Conservation (phyloP, 257 asterid species). For the Eustoma russellianum region DNA sequence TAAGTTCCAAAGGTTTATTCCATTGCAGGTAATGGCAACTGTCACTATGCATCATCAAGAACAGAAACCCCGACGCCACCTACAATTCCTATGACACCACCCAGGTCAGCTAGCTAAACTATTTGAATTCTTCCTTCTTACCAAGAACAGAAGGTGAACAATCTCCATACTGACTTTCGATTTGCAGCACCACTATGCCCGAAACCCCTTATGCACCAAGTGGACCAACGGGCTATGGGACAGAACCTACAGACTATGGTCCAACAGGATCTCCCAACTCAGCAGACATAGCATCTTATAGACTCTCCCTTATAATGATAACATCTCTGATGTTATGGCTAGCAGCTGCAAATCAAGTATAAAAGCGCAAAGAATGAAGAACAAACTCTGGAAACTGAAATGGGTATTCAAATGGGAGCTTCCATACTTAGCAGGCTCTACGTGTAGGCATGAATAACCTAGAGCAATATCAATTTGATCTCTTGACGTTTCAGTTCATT, state of each 20-base stretch:
- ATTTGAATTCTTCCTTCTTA: not conserved
- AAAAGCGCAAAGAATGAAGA: slow-evolving; percentile 22
- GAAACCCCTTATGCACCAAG: slow-evolving; percentile 46
- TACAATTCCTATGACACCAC: slow-evolving; percentile 43
- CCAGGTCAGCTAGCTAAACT: slow-evolving; percentile 44
- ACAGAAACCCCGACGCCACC: slow-evolving; percentile 25
- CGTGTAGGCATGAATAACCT: slow-evolving; percentile 4
- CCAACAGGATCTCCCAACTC: slow-evolving; percentile 75
- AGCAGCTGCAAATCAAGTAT: slow-evolving; percentile 35
- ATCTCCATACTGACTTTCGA: slow-evolving; percentile 14
- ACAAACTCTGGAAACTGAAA: slow-evolving; percentile 26
- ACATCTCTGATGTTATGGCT: slow-evolving; percentile 31
- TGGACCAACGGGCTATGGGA: slow-evolving; percentile 48
- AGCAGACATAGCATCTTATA: slow-evolving; percentile 33
- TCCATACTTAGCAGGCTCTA: slow-evolving; percentile 7
- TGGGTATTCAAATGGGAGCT: slow-evolving; percentile 40
- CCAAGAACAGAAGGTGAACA: not conserved
- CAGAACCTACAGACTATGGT: slow-evolving; percentile 42
- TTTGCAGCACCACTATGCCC: slow-evolving; percentile 64
- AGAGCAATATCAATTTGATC: not conserved
- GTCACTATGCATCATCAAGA: slow-evolving; percentile 46
- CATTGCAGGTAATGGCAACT: slow-evolving; percentile 75
- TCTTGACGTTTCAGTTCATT: slow-evolving; percentile 21
- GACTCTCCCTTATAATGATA: slow-evolving; percentile 23
- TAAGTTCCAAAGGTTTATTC: not conserved